Percentiles rank a stretch among this genome's conserved stretches.
phyloP scores from a whole-genome alignment of 1,139 yeast species.

The Ashbya aceris region DNA sequence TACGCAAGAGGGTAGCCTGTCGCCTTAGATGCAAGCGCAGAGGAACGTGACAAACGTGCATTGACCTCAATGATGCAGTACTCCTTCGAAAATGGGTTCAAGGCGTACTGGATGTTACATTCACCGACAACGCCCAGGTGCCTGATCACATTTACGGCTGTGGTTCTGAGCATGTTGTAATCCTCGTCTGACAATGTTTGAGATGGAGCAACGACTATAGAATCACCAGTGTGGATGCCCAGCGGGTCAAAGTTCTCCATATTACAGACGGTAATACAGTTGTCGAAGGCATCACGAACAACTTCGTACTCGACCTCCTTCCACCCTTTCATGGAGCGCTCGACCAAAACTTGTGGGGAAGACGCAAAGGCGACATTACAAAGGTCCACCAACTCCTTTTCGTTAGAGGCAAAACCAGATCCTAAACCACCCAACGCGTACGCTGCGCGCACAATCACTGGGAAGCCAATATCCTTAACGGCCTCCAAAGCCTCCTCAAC shows the following conservation, averaged over 20 bases:
- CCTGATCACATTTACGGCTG: conserved; percentile 95
- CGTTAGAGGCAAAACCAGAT: conserved; percentile 94
- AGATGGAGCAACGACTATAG: conserved; percentile 97
- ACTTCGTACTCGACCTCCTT: conserved; percentile 98
- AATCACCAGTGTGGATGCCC: conserved; percentile 98
- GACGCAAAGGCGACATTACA: conserved; percentile 92
- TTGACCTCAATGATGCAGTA: conserved; percentile 97
- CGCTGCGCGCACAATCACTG: conserved; percentile 96
- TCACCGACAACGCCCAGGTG: conserved; percentile 99
- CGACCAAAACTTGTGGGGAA: conserved; percentile 92
- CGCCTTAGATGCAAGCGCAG: conserved; percentile 97
- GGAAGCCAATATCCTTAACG: conserved; percentile 83
- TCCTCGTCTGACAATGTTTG: conserved; percentile 96
- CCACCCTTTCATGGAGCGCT: conserved; percentile 98
- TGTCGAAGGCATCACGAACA: conserved; percentile 93
- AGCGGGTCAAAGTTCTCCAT: conserved; percentile 99
- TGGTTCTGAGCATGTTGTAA: conserved; percentile 94
- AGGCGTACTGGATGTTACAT: conserved; percentile 96
- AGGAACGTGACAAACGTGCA: conserved; percentile 95
- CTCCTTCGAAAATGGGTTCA: conserved; percentile 88
- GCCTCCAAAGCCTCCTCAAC: conserved; percentile 78
- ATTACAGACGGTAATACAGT: conserved; percentile 98
- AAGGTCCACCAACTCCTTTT: conserved; percentile 68
- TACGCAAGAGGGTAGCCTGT: conserved; percentile 98
- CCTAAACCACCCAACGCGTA: conserved; percentile 97